phyloP scores from a whole-genome alignment of 768 basidiomycete species.

The Phanerodontia chrysosporium region DNA sequence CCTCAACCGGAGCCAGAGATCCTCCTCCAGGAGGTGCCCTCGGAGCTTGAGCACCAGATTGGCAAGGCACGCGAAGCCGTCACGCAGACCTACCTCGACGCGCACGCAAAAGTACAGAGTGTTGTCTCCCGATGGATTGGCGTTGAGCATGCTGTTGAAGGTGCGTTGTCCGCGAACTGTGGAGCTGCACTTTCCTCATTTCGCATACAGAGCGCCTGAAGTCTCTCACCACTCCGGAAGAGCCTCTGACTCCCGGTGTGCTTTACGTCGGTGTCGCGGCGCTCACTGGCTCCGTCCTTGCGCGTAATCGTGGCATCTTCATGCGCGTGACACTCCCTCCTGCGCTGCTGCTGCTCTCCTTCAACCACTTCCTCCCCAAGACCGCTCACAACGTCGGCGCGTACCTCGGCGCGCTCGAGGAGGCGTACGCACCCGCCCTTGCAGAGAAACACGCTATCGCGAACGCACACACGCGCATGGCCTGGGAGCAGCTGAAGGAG shows the following conservation, averaged over 20 bases:
- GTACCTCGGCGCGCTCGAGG: slow-evolving; percentile 70
- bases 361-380: slow-evolving; percentile 83
- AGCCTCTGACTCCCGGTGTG: slow-evolving; percentile 82
- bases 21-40: slow-evolving; percentile 68
- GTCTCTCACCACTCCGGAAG: slow-evolving; percentile 66
- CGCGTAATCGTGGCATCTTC: slow-evolving; percentile 69
- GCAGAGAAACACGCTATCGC: slow-evolving; percentile 66
- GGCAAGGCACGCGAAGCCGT: slow-evolving; percentile 60
- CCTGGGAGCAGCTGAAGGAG: slow-evolving; percentile 54
- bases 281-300: slow-evolving; percentile 82
- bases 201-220: slow-evolving; percentile 66
- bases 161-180: slow-evolving; percentile 42
- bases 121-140: slow-evolving; percentile 81
- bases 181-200: not conserved
- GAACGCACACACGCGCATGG: slow-evolving; percentile 55
- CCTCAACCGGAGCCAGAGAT: slow-evolving; percentile 25
- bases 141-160: slow-evolving; percentile 79
- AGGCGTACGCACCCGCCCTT: slow-evolving; percentile 60
- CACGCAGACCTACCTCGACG: slow-evolving; percentile 50
- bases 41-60: slow-evolving; percentile 74
- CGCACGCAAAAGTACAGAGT: slow-evolving; percentile 64
- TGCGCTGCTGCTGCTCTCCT: slow-evolving; percentile 59
- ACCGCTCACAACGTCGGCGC: slow-evolving; percentile 64
- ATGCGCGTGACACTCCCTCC: slow-evolving; percentile 76
- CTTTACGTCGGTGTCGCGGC: slow-evolving; percentile 89